Evolutionary conservation across 169 alveolate genomes (phyloP), one percentile per base, ranked within the genome.

Genomic region (Theileria parva): DNA sequence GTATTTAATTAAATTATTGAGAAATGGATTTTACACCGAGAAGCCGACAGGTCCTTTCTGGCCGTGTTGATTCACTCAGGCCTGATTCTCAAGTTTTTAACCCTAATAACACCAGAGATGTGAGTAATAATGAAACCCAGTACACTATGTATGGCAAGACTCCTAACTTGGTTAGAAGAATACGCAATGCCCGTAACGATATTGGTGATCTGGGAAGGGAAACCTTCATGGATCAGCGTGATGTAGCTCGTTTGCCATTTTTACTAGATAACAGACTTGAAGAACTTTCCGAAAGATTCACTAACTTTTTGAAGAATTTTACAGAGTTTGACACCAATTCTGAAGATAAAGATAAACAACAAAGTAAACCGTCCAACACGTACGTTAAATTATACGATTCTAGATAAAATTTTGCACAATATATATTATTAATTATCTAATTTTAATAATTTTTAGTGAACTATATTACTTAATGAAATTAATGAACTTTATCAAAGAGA

Each of bases 201-300:
- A 86, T 93, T 5, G 96, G 96, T 30, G 96, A 93, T 69, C 91
- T 93, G 88, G 96, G 96, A 13, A 85, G 96, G 71, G 96, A 88
- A 65, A 81, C 92, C 25, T 80, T 89, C 75, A 90, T 93, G 93
- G 93, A 92, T 51, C 94, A 93, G 44, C 85, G 51, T n/a, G 95
- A 93, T 65, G 91, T 92, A 51, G 90, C 86, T 21, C 80, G 95
- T 27, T 73, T 93, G 21, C 95, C 95, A 28, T 93, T 91, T 63
- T 72, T 92, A 65, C 91, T 93, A 25, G 92, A 88, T 79, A 90
- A 84, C 13, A 85, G 91, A 32, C 86, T 93, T 37, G 94, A 88
- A 44, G 91, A 89, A 27, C 88, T 93, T 55, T 76, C 89, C 71
- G 88, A 63, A 34, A 74, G 86, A 12, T 93, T 93, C 79, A 86